Evolutionary conservation across 495 filamentous ascomycete species (phyloP), one percentile per base, ranked within the genome.

Genomic region (Xylaria longipes): DNA sequence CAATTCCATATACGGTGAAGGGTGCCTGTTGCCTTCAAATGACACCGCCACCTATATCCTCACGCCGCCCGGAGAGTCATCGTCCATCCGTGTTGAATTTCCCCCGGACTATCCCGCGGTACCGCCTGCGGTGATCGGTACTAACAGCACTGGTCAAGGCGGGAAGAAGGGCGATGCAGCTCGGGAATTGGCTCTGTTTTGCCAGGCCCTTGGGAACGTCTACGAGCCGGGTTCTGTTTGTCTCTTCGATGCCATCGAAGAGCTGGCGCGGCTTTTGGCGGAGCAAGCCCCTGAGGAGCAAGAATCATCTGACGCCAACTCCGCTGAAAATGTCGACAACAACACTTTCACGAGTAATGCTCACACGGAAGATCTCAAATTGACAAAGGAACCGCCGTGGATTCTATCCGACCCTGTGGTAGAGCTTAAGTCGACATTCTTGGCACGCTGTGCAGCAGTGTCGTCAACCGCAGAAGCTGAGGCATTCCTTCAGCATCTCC

Each of bases 341-440:
- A 46, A 20, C 11, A 31, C 27, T 39, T 15, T 33, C 20, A 25
- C 27, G 41, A 22, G 54, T 37, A 20, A 11, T 27, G 9, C 12
- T 35, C 41, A 52, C 11, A 46, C 58, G 12, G 71, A 52, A 35
- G 48, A 70, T 39, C 27, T 67, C 41, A 25, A 48, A 69, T 39
- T 52, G 60, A 62, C 65, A 48, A 71, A 72, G 25, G 84, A 86
- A 31, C 89, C 90, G 6, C 83, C 87, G 0, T 98, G 95, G 95
- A 82, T 83, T 14, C 72, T 94, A 3, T 95, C 94, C 5, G 85
- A 89, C 9, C 84, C 90, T 8, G 77, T 95, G 15, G 87, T 88
- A 4, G 94, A 97, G 79, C 92, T 93, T 77, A 97, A 94, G 80
- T 97, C 94, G 2, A 89, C 93, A 15, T 99, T 99, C 78, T 74